phyloP scores from a whole-genome alignment of 2,329 filamentous ascomycete species.

The Venturia carpophila region DNA sequence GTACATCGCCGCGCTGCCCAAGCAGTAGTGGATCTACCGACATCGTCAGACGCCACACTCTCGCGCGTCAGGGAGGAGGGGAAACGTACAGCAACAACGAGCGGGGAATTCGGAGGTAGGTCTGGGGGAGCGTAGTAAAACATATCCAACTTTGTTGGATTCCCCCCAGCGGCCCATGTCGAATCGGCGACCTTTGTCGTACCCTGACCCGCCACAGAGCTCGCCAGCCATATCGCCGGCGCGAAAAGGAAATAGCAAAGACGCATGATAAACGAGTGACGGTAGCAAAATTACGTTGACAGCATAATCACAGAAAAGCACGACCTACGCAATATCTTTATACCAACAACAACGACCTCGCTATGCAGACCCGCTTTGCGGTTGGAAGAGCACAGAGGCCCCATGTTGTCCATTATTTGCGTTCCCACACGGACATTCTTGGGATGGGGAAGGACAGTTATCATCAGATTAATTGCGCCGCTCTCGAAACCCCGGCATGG shows the following conservation, averaged over 20 bases:
- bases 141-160: constrained; percentile 16
- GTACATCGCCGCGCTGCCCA: constrained; percentile 34
- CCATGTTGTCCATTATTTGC: not conserved
- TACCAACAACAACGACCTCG: not conserved
- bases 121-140: constrained; percentile 11
- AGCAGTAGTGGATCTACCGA: constrained; percentile 13
- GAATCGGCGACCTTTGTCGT: constrained; percentile 2
- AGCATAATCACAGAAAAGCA: not conserved
- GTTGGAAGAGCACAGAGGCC: not conserved
- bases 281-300: not conserved
- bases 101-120: constrained; percentile 6
- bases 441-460: not conserved
- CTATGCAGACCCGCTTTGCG: not conserved
- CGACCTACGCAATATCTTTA: not conserved
- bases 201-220: not conserved
- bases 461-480: not conserved
- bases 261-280: constrained; percentile 4
- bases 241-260: not conserved
- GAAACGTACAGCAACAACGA: constrained; percentile 5
- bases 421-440: not conserved
- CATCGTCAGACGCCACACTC: not conserved
- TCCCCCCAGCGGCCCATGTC: constrained; percentile 11
- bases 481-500: not conserved
- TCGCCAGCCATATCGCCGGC: constrained; percentile 11
- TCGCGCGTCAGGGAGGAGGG: not conserved